Base-by-base conservation (phyloP, 2,329 filamentous ascomycete species). In the Colletotrichum sidae region DNA sequence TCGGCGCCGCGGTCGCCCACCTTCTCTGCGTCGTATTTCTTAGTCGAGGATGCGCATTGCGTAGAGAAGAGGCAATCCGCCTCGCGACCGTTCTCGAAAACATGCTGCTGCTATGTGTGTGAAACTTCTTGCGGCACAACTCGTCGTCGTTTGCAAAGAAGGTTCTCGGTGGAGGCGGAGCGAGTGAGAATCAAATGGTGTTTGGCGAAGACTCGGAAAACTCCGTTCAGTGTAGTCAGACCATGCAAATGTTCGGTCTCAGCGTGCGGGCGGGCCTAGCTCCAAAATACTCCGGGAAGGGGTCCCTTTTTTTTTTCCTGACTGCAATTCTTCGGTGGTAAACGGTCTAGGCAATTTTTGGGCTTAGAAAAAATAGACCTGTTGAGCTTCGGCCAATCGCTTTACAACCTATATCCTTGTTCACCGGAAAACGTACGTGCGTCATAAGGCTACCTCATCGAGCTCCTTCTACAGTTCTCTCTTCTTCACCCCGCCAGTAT, bases 1-100 rank as follows among this genome's bases (percentile, higher is more conserved):
- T 86, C 5, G 88, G 88, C 33, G 88, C 84, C 10, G 85, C 79
- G 58, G 86, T 81, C 60, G 86, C 74, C 69, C 78, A 80, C 70
- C 83, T 81, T 69, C 85, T 78, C 69, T 83, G 80, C 12, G 59
- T 38, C 53, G 17, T 46, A 47, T 53, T 38, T 51, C 44, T 60
- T 25, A 25, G 58, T 39, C 58, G 58, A 25, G 47, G 54, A 38
- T 39, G 51, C 25, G 57, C 51, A 38, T 25, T 56, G 13, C 49
- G 57, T 54, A 66, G 53, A 37, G 63, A 63, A 11, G 58, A 67
- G 53, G 57, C 57, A 35, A 62, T 25, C 35, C 63, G 41, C 44
- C 67, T 67, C 25, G 60, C 56, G 25, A 60, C 53, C 35, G 57
- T 61, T 35, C 60, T 65, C 9, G 67, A 59, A n/a, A 63, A 35